Percentiles rank a stretch among this genome's conserved stretches.
phyloP scores from a whole-genome alignment of 352 stramenopile species.

The Phytophthora sp. region DNA sequence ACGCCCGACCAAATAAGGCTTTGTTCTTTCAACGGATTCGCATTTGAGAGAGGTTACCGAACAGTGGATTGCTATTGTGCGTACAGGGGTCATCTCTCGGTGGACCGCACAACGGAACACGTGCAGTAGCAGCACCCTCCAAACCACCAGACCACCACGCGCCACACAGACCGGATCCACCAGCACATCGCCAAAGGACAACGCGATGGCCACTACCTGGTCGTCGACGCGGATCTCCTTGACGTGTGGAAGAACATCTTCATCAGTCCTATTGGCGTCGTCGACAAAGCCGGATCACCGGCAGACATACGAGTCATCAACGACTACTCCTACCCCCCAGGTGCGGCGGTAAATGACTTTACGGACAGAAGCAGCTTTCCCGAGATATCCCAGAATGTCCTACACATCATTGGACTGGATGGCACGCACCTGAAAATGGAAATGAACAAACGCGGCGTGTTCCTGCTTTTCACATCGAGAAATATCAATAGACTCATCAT shows the following conservation, averaged over 20 bases:
- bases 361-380: not conserved
- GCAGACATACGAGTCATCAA: not conserved
- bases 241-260: not conserved
- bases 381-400: too few relatives aligned
- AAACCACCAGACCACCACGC: not conserved
- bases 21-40: too few relatives aligned
- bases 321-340: not conserved
- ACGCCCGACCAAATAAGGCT: too few relatives aligned
- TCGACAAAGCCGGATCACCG: not conserved
- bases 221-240: not conserved
- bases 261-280: not conserved
- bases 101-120: not conserved
- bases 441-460: constrained; percentile 11
- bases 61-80: not conserved
- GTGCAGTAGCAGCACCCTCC: not conserved
- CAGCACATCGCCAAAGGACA: constrained; percentile 3
- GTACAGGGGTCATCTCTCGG: not conserved
- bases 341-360: constrained; percentile 3
- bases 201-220: not conserved
- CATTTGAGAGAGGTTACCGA: too few relatives aligned
- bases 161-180: not conserved
- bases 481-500: constrained; percentile 1
- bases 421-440: not conserved
- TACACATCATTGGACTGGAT: constrained; percentile 2
- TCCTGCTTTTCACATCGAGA: not conserved